A percentile compares a stretch with the other conserved stretches of the same genome.
Evolutionary conservation across 208 protist genomes (phyloP).

Genomic region (Leishmania major): DNA sequence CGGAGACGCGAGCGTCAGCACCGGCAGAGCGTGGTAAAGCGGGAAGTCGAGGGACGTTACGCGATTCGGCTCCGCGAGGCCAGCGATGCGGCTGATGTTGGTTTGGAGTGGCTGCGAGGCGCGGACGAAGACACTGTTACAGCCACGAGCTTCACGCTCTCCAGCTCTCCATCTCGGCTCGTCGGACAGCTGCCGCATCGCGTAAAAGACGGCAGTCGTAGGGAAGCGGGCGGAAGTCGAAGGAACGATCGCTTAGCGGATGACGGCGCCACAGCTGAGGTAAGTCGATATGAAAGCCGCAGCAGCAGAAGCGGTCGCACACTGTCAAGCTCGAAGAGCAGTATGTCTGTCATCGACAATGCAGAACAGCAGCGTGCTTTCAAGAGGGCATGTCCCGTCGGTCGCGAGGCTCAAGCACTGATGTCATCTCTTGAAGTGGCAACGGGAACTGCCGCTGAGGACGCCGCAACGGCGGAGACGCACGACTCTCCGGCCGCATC

Average conservation of each 20-base stretch:
- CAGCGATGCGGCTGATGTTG: constrained; percentile 10
- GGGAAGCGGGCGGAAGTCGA: not conserved
- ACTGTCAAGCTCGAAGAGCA: not conserved
- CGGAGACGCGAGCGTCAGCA: constrained; percentile 18
- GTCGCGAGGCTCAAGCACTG: not conserved
- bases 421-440: not conserved
- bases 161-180: not conserved
- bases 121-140: not conserved
- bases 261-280: not conserved
- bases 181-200: not conserved
- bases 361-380: not conserved
- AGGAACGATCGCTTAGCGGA: not conserved
- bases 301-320: not conserved
- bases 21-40: not conserved
- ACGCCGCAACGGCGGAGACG: not conserved
- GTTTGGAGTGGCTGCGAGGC: not conserved
- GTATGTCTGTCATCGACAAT: not conserved
- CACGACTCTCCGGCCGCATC: not conserved
- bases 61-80: constrained; percentile 15
- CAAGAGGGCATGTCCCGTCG: not conserved
- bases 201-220: not conserved
- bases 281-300: not conserved
- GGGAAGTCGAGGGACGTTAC: constrained; percentile 20
- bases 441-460: not conserved
- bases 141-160: constrained; percentile 9